Evolutionary conservation across 257 asterid genomes (phyloP), one percentile per base, ranked within the genome.

Genomic region (Solanum appendiculatum): DNA sequence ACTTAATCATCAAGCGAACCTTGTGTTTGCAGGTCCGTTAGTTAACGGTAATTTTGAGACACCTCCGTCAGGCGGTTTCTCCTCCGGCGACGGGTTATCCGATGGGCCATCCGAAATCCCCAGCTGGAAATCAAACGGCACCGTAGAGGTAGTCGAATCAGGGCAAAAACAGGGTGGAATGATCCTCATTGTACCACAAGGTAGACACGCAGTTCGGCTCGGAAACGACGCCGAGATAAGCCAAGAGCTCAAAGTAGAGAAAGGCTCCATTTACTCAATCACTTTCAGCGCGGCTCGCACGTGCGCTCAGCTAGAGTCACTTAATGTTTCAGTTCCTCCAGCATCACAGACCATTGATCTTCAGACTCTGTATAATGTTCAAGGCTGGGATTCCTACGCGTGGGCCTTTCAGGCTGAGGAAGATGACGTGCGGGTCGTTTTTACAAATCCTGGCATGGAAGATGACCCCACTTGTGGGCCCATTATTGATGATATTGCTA

Each of bases 391-490:
- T 86, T 87, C 98, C 13, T 97, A 97, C 90, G 95, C 98, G 72
- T 95, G 96, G 96, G 98, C 98, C 14, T 97, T 97, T 70, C 94
- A 91, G 88, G 94, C 98, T 6, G 88, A 87, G 85, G 94, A 92
- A 27, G 97, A 91, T 42, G 92, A 87, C 21, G 93, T 88, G 5
- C 87, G 85, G 20, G 95, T 94, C 20, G 95, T 91, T 88, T 95
- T 97, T 42, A 88, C 88, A 36, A 97, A 97, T 66, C 94, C 99
- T 72, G 98, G 99, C 37, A 97, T 97, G 99, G 99, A 97, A 91
- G 99, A 97, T 73, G 99, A 97, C 88, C 99, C 99, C 6, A 92
- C 96, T 3, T 97, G 99, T 86, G 99, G 98, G 21, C 99, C 99
- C 86, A 97, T 97, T 84, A 95, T 97, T 25, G 99, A 97, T 75